Percentiles rank a stretch among this genome's conserved stretches.
Conservation (phyloP, 805 yeast species). For the Candida incommunis region DNA sequence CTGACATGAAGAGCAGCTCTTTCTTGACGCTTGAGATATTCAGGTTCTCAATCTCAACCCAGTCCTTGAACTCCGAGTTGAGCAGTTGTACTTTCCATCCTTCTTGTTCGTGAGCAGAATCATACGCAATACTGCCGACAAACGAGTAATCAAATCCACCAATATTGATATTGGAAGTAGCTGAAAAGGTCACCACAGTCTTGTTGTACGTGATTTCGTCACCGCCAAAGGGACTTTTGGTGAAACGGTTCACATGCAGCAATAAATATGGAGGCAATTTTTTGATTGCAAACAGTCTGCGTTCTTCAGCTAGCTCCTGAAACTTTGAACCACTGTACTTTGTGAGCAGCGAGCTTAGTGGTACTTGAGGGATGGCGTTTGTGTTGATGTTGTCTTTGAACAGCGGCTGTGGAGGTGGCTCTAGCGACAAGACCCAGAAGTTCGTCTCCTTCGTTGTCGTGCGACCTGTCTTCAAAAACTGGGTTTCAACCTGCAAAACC, state of each 20-base stretch:
- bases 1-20: constrained; percentile 48
- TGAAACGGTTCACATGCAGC: constrained; percentile 43
- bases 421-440: constrained; percentile 45
- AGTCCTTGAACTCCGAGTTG: constrained; percentile 27
- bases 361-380: constrained; percentile 38
- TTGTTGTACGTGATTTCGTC: constrained; percentile 32
- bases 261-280: constrained; percentile 40
- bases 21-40: constrained; percentile 31
- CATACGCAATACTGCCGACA: constrained; percentile 34
- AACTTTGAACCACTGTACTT: constrained; percentile 19
- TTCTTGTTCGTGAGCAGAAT: constrained; percentile 16
- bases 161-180: constrained; percentile 23
- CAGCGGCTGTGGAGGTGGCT: constrained; percentile 42
- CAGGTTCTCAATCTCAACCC: constrained; percentile 49
- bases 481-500: constrained; percentile 24
- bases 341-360: constrained; percentile 29
- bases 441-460: constrained; percentile 13
- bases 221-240: constrained; percentile 20
- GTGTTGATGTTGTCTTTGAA: constrained; percentile 35
- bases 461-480: constrained; percentile 15
- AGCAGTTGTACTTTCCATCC: constrained; percentile 37
- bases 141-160: constrained; percentile 26
- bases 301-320: constrained; percentile 23
- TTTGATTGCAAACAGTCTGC: constrained; percentile 26
- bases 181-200: constrained; percentile 44